Conservation (phyloP, 148 eudicot species). For the Hydrangea macrophylla region DNA sequence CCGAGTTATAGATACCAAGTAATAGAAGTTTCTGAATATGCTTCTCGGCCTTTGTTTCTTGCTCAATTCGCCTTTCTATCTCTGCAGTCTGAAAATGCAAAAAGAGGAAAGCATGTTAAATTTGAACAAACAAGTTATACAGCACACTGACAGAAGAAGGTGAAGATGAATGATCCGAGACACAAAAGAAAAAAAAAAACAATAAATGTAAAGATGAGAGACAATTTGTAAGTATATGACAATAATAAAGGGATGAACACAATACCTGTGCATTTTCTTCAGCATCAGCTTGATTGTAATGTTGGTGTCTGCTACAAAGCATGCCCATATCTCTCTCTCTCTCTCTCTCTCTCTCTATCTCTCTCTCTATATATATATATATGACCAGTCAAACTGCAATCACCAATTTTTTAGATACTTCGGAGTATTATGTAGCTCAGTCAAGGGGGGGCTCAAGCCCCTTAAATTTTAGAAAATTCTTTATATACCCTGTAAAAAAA, state of each 20-base stretch:
- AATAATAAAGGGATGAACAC: not conserved
- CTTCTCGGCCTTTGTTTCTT: constrained; percentile 82
- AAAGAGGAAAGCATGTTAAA: not conserved
- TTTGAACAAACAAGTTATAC: no score
- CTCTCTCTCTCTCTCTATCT: no score
- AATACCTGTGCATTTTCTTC: constrained; percentile 73
- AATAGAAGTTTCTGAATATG: constrained; percentile 90
- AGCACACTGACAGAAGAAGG: not conserved
- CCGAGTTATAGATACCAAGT: constrained; percentile 48
- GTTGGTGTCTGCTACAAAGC: constrained; percentile 79
- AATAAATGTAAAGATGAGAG: no score
- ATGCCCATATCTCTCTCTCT: constrained; percentile 80
- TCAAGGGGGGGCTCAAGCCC: no score
- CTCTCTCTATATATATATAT: no score
- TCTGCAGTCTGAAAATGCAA: constrained; percentile 61
- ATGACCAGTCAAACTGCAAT: no score
- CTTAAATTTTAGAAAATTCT: no score
- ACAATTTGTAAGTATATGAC: not conserved
- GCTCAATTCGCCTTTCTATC: constrained; percentile 87
- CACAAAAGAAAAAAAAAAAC: not conserved
- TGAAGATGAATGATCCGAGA: not conserved
- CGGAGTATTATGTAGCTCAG: no score
- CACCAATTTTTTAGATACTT: no score
- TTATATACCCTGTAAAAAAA: no score
- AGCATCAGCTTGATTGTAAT: constrained; percentile 49